Percentiles rank a stretch among this genome's conserved stretches.
phyloP scores from a whole-genome alignment of 2,329 filamentous ascomycete species.

The Esteya vermicola region DNA sequence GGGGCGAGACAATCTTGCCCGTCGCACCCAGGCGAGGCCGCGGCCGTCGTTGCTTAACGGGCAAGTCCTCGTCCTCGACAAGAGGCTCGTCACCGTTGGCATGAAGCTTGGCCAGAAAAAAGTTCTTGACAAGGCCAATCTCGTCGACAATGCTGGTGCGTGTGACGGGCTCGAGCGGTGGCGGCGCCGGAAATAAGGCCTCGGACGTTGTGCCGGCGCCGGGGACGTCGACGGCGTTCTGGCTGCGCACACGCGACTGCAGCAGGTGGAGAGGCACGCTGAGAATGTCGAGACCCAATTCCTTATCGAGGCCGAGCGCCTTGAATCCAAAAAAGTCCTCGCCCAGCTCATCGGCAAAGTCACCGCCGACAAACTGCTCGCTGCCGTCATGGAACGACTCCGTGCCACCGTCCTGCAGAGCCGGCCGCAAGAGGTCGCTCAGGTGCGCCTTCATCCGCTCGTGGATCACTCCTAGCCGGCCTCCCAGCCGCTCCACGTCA shows the following conservation, averaged over 20 bases:
- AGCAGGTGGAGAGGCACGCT: slow-evolving; percentile 89
- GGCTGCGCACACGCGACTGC: slow-evolving; percentile 76
- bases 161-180: slow-evolving; percentile 63
- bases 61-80: slow-evolving; percentile 87
- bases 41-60: slow-evolving; percentile 73
- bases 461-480: slow-evolving; percentile 70
- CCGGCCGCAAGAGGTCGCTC: slow-evolving; percentile 83
- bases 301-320: slow-evolving; percentile 79
- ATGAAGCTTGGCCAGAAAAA: slow-evolving; percentile 80
- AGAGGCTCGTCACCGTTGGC: slow-evolving; percentile 71
- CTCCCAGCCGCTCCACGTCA: slow-evolving; percentile 74
- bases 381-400: slow-evolving; percentile 95
- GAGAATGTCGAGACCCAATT: slow-evolving; percentile 76
- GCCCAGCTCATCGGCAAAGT: slow-evolving; percentile 94
- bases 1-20: slow-evolving; percentile 74
- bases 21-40: slow-evolving; percentile 53
- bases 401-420: slow-evolving; percentile 62
- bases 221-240: slow-evolving; percentile 62
- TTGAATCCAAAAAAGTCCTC: slow-evolving; percentile 99
- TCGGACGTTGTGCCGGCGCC: slow-evolving; percentile 38
- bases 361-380: slow-evolving; percentile 90
- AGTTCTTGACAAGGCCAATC: slow-evolving; percentile 79
- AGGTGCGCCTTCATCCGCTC: slow-evolving; percentile 91
- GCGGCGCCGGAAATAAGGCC: slow-evolving; percentile 52
- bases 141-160: slow-evolving; percentile 63